Conservation (phyloP, 2,329 filamentous ascomycete species). For the Pseudogymnoascus sp. region DNA sequence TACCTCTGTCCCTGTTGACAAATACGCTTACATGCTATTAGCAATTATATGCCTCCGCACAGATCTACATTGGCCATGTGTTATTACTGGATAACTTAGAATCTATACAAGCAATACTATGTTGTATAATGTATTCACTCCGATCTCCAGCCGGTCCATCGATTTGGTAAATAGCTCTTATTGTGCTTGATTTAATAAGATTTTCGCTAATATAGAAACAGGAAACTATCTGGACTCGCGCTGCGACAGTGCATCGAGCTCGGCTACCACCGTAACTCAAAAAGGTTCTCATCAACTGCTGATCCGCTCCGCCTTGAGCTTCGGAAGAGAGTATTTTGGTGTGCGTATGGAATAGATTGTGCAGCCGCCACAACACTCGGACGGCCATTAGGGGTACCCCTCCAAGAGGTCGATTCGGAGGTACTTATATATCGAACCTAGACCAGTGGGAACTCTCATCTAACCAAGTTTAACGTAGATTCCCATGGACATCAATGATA, state of each 20-base stretch:
- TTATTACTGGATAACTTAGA: slow-evolving; percentile 22
- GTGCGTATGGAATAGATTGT: slow-evolving; percentile 29
- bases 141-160: slow-evolving; percentile 23
- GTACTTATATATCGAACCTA: slow-evolving; percentile 13
- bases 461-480: neutral
- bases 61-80: slow-evolving; percentile 16
- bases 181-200: slow-evolving; percentile 28
- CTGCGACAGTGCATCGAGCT: slow-evolving; percentile 30
- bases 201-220: slow-evolving; percentile 6
- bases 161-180: slow-evolving; percentile 21
- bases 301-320: slow-evolving; percentile 24
- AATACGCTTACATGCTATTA: slow-evolving; percentile 14
- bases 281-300: slow-evolving; percentile 11
- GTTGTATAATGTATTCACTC: slow-evolving; percentile 23
- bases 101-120: slow-evolving; percentile 22
- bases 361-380: slow-evolving; percentile 28
- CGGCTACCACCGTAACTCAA: slow-evolving; percentile 29
- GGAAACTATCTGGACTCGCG: slow-evolving; percentile 30
- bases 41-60: slow-evolving; percentile 18
- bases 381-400: slow-evolving; percentile 24
- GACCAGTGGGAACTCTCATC: slow-evolving; percentile 4
- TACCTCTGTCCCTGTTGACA: slow-evolving; percentile 20
- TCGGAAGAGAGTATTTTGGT: slow-evolving; percentile 28
- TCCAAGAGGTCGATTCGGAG: slow-evolving; percentile 24
- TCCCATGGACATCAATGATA: neutral